Evolutionary conservation across 148 eudicot genomes (phyloP), one percentile per base, ranked within the genome.

Genomic region (Simmondsia chinensis): DNA sequence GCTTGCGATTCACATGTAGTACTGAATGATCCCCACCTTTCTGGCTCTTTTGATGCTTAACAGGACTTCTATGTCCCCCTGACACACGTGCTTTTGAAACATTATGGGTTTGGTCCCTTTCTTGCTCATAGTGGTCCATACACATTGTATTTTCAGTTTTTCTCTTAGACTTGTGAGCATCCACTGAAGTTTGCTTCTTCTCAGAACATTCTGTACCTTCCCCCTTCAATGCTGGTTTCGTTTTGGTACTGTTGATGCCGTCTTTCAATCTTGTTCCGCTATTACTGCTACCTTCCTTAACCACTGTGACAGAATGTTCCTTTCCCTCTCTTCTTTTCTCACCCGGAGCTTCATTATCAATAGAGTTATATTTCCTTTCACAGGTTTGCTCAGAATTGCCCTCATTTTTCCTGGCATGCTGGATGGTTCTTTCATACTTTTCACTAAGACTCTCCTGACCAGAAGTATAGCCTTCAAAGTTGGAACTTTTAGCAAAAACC

Each of bases 341-440:
- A 36, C 33, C 33, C 16, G 48, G 21, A 49, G 42, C 40, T 48
- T 24, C 47, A 48, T 32, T 40, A 17, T 20, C 32, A 22, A 21
- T 39, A 55, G 10, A 29, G 25, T 48, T 59, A 41, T 62, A 57
- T 61, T 67, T 70, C 32, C 53, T 71, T 55, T 54, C 70, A 26
- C 32, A 17, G n/a, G 22, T 56, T 41, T 64, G 52, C 10, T 55
- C 65, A 46, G 42, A 33, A 38, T 36, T 54, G 29, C 59, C 66
- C 49, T 48, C 57, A 17, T 27, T 58, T 32, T 29, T 51, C 45
- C 48, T 60, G 23, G 26, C 47, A 33, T 45, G 60, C 47, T 50
- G 61, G 45, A 47, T n/a, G n/a, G n/a, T 46, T 33, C 52, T 55
- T 48, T 63, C 61, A 41, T 20, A 39, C 64, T 56, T 70, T 60